These are phyloP conservation scores for Aspergillus asperescens DNA, from an alignment of 495 filamentous ascomycete species.

Conservation along the genomic window DNA sequence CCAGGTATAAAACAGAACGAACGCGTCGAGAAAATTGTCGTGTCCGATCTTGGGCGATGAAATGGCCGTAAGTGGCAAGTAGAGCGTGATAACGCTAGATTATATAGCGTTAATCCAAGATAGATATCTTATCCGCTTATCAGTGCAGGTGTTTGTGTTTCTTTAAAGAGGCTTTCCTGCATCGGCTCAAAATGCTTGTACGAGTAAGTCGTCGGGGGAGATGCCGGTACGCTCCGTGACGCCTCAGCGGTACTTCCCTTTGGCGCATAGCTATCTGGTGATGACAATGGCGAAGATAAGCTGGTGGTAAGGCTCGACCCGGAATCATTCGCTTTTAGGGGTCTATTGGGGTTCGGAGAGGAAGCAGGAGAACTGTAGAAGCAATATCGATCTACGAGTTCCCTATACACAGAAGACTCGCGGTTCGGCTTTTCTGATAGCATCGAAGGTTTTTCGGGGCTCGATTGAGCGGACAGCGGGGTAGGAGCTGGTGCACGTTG, in stretches of 20 bases:
- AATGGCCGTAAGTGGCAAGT: background rate
- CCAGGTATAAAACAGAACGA: background rate
- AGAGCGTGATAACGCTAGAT: background rate
- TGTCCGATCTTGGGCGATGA: background rate
- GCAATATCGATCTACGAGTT: constrained; percentile 95
- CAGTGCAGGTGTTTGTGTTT: constrained; percentile 41
- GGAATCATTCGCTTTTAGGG: constrained; percentile 8
- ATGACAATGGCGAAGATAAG: constrained; percentile 26
- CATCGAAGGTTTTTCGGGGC: constrained; percentile 40
- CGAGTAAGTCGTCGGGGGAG: constrained; percentile 37
- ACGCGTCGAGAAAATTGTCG: background rate
- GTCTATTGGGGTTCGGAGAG: constrained; percentile 2
- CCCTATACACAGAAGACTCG: constrained; percentile 81
- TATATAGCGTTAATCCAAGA: background rate
- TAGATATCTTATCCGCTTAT: constrained; percentile 41
- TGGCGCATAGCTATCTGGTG: constrained; percentile 15
- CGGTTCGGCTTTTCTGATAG: constrained; percentile 60
- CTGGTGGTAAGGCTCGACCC: constrained; percentile 12
- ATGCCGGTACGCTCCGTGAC: constrained; percentile 28
- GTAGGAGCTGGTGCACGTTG: constrained; percentile 9
- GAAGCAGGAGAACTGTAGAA: constrained; percentile 21
- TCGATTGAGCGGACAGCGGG: constrained; percentile 8
- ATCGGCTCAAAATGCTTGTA: constrained; percentile 39
- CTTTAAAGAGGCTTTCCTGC: constrained; percentile 39
- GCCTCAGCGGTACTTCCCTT: constrained; percentile 15